Conservation (phyloP, 108 stramenopile genomes). For the Nitzschia inconspicua region DNA sequence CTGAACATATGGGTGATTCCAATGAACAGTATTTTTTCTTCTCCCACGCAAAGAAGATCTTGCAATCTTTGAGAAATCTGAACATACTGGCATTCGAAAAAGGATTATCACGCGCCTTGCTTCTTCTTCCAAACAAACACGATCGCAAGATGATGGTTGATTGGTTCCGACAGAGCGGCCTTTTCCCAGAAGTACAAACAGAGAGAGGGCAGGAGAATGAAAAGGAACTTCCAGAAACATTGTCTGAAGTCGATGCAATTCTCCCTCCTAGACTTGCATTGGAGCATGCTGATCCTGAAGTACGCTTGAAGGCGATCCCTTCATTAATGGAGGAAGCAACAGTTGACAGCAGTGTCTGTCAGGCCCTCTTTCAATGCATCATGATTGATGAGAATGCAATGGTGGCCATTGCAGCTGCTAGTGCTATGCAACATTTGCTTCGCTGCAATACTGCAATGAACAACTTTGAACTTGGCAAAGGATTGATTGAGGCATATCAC, state of each 20-base stretch:
- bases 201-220: too few relatives aligned
- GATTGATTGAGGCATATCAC: conserved; percentile 15
- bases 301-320: conserved; percentile 60
- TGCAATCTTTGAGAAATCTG: conserved; percentile 14
- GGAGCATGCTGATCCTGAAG: conserved; percentile 57
- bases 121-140: conserved; percentile 4
- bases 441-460: not conserved
- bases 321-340: conserved; percentile 29
- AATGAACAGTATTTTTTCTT: too few relatives aligned
- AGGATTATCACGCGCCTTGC: conserved; percentile 35
- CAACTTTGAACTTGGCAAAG: not conserved
- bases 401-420: conserved; percentile 55
- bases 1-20: not conserved
- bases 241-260: too few relatives aligned
- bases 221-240: too few relatives aligned
- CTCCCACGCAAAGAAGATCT: too few relatives aligned
- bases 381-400: conserved; percentile 43
- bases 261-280: conserved; percentile 70
- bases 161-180: too few relatives aligned
- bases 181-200: too few relatives aligned
- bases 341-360: conserved; percentile 12
- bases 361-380: conserved; percentile 59
- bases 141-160: not conserved
- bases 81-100: conserved; percentile 24
- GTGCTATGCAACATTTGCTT: conserved; percentile 32